Base-by-base conservation (phyloP, 2,329 filamentous ascomycete genomes). In the Claviceps purpurea region DNA sequence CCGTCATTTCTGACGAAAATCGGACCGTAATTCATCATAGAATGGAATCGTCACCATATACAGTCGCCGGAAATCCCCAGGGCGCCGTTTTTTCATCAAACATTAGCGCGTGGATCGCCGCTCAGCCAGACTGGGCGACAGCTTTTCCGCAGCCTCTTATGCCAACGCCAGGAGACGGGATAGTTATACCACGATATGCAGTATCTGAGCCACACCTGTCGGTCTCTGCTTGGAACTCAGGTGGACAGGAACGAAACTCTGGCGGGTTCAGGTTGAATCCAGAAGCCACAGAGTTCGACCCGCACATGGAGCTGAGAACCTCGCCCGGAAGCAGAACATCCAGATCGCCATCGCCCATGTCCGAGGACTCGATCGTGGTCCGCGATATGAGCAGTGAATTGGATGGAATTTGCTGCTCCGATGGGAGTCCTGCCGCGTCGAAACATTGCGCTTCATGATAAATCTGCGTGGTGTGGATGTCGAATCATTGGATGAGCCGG, bases 61-160 rank as follows among this genome's bases (percentile, higher is more conserved):
- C 13, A n/a, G 4, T 13, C 8, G 45, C 37, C 34, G 7, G 22
- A 5, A 4, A 11, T 37, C 4, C 1, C 14, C 30, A 37, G 20
- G 0, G 45, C 6, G 10, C 10, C 26, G 11, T 37, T 7, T 4
- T 4, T 20, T 38, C 41, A 22, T 16, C 45, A 11, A 14, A n/a
- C 13, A 51, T 56, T 37, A 37, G 16, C 13, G 39, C 30, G 20
- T 57, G 55, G 55, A 51, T 57, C n/a, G 48, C 44, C 14, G 44
- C 41, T 24, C 54, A 55, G 47, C 50, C 54, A 6, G 24, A 50
- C 5, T 49, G 48, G 43, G 44, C 38, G 6, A 10, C 11, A 2
- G 42, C 24, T 8, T 34, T n/a, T 13, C 14, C 41, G 4, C n/a
- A 24, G n/a, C 26, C 42, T 18, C 54, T 56, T 22, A 52, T 54